Conservation (phyloP, 352 stramenopile genomes). For the Elongisporangium anandrum region DNA sequence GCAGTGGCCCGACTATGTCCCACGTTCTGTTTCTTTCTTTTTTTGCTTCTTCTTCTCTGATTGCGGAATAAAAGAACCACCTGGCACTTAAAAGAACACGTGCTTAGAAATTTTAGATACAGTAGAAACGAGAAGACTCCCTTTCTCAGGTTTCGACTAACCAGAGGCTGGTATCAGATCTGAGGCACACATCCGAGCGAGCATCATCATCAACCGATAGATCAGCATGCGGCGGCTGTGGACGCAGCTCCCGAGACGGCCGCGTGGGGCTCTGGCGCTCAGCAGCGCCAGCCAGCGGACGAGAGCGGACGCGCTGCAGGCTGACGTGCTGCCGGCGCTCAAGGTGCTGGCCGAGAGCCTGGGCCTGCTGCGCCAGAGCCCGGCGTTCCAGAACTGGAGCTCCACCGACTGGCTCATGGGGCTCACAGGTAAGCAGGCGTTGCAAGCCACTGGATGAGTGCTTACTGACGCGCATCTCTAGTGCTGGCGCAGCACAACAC, state of each 20-base stretch:
- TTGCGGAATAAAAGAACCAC: too few species aligned
- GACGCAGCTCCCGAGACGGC: not conserved
- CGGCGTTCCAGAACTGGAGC: constrained; percentile 64
- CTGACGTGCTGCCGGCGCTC: constrained; percentile 67
- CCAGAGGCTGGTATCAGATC: too few species aligned
- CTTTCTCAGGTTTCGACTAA: not conserved
- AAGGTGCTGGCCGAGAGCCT: constrained; percentile 75
- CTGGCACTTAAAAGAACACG: not conserved
- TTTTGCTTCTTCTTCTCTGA: not conserved
- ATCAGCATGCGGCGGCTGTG: not conserved
- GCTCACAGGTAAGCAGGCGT: constrained; percentile 36
- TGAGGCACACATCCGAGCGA: not conserved
- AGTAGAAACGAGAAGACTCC: too few species aligned
- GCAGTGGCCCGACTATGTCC: not conserved
- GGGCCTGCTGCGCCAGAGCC: constrained; percentile 48
- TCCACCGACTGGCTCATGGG: constrained; percentile 78
- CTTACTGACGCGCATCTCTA: not conserved
- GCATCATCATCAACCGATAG: constrained; percentile 1
- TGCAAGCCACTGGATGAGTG: too few species aligned
- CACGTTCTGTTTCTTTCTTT: constrained; percentile 3
- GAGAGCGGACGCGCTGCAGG: constrained; percentile 35
- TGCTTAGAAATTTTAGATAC: not conserved
- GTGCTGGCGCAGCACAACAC: constrained; percentile 73
- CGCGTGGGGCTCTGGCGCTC: not conserved
- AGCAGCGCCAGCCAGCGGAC: constrained; percentile 1